These are phyloP conservation scores for Daldinia eschscholtzii DNA, from an alignment of 2,329 filamentous ascomycete genomes.

Conservation along the genomic window DNA sequence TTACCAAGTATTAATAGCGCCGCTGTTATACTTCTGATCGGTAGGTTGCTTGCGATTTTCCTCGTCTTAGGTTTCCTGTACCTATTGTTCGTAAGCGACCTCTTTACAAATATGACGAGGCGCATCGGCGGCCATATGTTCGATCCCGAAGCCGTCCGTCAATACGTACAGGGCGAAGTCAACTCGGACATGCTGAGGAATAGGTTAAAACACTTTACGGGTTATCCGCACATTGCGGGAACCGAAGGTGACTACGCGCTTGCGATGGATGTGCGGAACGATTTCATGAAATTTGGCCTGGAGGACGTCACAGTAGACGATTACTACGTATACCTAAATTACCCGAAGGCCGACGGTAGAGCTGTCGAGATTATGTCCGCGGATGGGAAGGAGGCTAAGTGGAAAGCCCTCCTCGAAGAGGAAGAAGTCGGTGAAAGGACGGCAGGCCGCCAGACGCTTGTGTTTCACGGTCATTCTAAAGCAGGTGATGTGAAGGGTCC, in stretches of 20 bases:
- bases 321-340: slow-evolving; percentile 93
- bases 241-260: slow-evolving; percentile 91
- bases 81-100: slow-evolving; percentile 84
- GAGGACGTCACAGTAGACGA: slow-evolving; percentile 82
- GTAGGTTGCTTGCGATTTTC: slow-evolving; percentile 79
- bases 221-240: slow-evolving; percentile 91
- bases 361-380: slow-evolving; percentile 83
- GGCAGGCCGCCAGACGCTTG: slow-evolving; percentile 75
- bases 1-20: slow-evolving; percentile 59
- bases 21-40: slow-evolving; percentile 71
- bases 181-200: slow-evolving; percentile 77
- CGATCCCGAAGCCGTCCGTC: slow-evolving; percentile 84
- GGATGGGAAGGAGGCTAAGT: slow-evolving; percentile 71
- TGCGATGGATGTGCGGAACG: slow-evolving; percentile 84
- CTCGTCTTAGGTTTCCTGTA: slow-evolving; percentile 84
- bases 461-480: slow-evolving; percentile 91
- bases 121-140: slow-evolving; percentile 78
- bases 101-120: slow-evolving; percentile 76
- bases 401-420: slow-evolving; percentile 89
- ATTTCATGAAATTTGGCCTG: slow-evolving; percentile 78
- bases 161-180: slow-evolving; percentile 79
- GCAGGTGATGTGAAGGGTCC: slow-evolving; percentile 87
- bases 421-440: slow-evolving; percentile 74
- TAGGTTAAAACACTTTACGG: slow-evolving; percentile 81
- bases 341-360: slow-evolving; percentile 81